Percentiles rank a stretch among this genome's conserved stretches.
Evolutionary conservation across 805 yeast genomes (phyloP).

Genomic region (Teunomyces funiuensis): DNA sequence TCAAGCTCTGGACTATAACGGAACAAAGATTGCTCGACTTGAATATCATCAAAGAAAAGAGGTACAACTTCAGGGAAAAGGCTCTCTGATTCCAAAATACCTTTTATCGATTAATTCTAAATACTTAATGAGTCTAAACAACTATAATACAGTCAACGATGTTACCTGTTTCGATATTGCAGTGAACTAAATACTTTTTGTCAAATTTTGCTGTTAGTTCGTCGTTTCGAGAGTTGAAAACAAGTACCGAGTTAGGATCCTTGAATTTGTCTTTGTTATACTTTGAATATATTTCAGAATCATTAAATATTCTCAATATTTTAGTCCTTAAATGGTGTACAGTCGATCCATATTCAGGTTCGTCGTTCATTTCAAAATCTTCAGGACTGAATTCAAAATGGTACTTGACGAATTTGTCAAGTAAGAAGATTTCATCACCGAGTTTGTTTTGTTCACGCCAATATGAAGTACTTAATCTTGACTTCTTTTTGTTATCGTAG

Average conservation of each 20-base stretch:
- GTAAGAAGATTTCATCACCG: slow-evolving; percentile 17
- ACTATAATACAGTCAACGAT: slow-evolving; percentile 32
- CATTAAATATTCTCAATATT: slow-evolving; percentile 54
- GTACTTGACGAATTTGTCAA: slow-evolving; percentile 39
- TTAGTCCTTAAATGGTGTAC: slow-evolving; percentile 60
- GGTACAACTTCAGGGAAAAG: slow-evolving; percentile 20
- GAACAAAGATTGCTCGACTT: slow-evolving; percentile 50
- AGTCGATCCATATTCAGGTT: slow-evolving; percentile 71
- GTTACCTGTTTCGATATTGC: slow-evolving; percentile 44
- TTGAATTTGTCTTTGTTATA: slow-evolving; percentile 8
- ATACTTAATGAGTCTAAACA: not conserved
- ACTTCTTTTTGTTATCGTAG: slow-evolving; percentile 25
- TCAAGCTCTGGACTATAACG: slow-evolving; percentile 65
- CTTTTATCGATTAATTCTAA: not conserved
- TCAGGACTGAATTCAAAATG: slow-evolving; percentile 82
- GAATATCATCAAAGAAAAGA: slow-evolving; percentile 25
- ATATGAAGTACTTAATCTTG: slow-evolving; percentile 24
- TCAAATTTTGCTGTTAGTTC: slow-evolving; percentile 23
- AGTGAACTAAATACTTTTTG: slow-evolving; percentile 33
- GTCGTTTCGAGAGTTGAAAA: slow-evolving; percentile 30
- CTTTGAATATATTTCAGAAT: slow-evolving; percentile 26
- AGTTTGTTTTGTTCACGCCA: slow-evolving; percentile 20
- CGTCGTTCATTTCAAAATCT: slow-evolving; percentile 59
- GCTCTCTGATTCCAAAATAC: slow-evolving; percentile 6
- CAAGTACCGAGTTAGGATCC: slow-evolving; percentile 20